Evolutionary conservation across 768 basidiomycete species (phyloP), one percentile per base, ranked within the genome.

Genomic region (Collybiopsis confluens): DNA sequence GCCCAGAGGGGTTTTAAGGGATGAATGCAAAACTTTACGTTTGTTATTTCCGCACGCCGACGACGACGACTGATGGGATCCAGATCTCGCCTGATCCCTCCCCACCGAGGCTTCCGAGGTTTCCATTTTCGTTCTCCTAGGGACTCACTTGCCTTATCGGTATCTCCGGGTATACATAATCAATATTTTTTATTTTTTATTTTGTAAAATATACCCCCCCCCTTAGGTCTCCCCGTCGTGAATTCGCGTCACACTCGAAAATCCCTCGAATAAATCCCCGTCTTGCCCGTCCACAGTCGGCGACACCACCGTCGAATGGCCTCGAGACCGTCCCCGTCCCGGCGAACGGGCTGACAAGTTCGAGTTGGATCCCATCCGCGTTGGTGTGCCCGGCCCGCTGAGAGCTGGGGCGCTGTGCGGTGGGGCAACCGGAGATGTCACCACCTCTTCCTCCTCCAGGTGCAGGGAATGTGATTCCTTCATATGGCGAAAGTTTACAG

Each of bases 391-490:
- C 33, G 47, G 35, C 21, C 47, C 47, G 35, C 16, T 37, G 10
- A 36, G 21, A 35, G 26, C 35, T 35, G 47, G 47, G 47, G 47
- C 47, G 37, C 47, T 24, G 35, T 36, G 47, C 37, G 47, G 33
- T 48, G 30, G 35, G 4, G 35, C 33, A 48, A 35, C 33, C 15
- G 35, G 47, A 20, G 47, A 36, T 35, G 35, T n/a, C 56, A 73
- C 68, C 65, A 41, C 55, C 27, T 52, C 41, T 43, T 83, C 80
- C 47, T 83, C 80, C 69, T 94, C 94, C 61, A 96, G 80, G 68
- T 97, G 92, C 63, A 98, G 78, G 57, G 91, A 94, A 55, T 85
- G 82, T 38, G 91, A 94, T 70, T 98, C 96, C 60, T 92, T 87
- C 66, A 97, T 70, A 54, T 87, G 79, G 44, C 95, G 90, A 75